phyloP scores from a whole-genome alignment of 2,329 filamentous ascomycete species.

The Colletotrichum somersetense region DNA sequence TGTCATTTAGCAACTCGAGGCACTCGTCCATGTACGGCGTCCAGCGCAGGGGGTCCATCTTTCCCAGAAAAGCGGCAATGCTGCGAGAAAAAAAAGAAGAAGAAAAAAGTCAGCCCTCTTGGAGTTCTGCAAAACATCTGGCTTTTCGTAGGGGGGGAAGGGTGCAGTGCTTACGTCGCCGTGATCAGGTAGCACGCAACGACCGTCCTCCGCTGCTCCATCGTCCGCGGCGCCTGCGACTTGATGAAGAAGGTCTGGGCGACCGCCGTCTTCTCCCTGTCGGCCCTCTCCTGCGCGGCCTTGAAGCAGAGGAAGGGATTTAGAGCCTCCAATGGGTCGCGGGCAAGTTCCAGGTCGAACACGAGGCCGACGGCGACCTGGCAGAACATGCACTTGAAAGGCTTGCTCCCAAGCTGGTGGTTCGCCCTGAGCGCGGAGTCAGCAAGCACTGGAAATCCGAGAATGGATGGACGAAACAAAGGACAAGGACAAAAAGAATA shows the following conservation, averaged over 20 bases:
- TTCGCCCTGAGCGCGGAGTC: slow-evolving; percentile 24
- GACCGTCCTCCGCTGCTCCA: slow-evolving; percentile 44
- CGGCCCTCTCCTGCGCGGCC: slow-evolving; percentile 27
- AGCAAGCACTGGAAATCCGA: background rate
- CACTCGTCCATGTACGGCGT: slow-evolving; percentile 68
- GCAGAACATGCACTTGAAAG: slow-evolving; percentile 59
- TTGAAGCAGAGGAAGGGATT: slow-evolving; percentile 41
- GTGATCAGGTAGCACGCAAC: slow-evolving; percentile 42
- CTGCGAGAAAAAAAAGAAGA: background rate
- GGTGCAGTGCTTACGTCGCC: background rate
- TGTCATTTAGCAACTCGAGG: slow-evolving; percentile 55
- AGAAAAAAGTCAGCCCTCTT: background rate
- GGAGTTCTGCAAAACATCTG: background rate
- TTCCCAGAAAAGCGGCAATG: slow-evolving; percentile 47
- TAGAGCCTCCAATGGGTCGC: slow-evolving; percentile 27
- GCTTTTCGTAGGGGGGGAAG: background rate
- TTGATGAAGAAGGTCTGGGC: background rate
- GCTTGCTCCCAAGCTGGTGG: slow-evolving; percentile 50
- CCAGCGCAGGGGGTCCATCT: slow-evolving; percentile 63
- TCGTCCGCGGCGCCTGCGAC: slow-evolving; percentile 37
- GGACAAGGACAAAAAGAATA: background rate
- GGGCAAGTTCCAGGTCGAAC: slow-evolving; percentile 59
- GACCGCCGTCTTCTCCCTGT: slow-evolving; percentile 15
- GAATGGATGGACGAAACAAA: background rate
- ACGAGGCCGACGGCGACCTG: slow-evolving; percentile 59